These are phyloP conservation scores for Arthrobotrys megalospora DNA, from an alignment of 2,329 filamentous ascomycete species.

Conservation along the genomic window DNA sequence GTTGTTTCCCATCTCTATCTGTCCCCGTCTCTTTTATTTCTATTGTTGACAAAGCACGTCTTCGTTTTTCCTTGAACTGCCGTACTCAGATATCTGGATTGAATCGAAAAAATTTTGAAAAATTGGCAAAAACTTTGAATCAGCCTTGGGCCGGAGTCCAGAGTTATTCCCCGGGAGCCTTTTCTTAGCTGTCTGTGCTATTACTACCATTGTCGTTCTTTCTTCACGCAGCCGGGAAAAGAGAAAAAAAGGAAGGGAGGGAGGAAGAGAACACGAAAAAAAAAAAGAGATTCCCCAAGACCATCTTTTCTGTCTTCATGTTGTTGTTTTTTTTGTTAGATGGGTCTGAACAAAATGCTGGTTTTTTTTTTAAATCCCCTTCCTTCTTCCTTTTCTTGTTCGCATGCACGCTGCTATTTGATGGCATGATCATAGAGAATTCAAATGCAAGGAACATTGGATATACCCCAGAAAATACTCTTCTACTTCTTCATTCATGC, in stretches of 20 bases:
- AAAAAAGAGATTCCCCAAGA: conserved; percentile 23
- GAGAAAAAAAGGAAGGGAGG: not conserved
- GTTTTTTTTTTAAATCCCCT: conserved; percentile 10
- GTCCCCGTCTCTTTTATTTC: conserved; percentile 1
- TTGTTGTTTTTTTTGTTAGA: conserved; percentile 13
- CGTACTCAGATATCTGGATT: conserved; percentile 33
- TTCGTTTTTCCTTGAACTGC: conserved; percentile 7
- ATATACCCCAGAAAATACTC: conserved; percentile 11
- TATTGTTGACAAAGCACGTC: conserved; percentile 7
- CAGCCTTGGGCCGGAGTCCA: conserved; percentile 31
- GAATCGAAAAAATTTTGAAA: conserved; percentile 32
- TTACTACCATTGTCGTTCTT: conserved; percentile 22
- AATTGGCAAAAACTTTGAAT: conserved; percentile 23
- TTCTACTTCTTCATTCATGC: not conserved
- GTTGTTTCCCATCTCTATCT: not conserved
- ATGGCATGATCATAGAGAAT: conserved; percentile 38
- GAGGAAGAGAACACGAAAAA: conserved; percentile 4
- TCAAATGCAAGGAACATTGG: conserved; percentile 32
- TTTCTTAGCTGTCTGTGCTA: conserved; percentile 23
- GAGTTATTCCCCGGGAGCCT: conserved; percentile 27
- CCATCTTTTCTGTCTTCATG: conserved; percentile 6
- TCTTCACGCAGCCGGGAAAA: not conserved
- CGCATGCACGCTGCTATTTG: conserved; percentile 12
- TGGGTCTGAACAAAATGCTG: not conserved
- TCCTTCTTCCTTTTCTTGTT: not conserved